Evolutionary conservation across 805 yeast genomes (phyloP).

Genomic region (Saccharomycopsis selenospora): DNA sequence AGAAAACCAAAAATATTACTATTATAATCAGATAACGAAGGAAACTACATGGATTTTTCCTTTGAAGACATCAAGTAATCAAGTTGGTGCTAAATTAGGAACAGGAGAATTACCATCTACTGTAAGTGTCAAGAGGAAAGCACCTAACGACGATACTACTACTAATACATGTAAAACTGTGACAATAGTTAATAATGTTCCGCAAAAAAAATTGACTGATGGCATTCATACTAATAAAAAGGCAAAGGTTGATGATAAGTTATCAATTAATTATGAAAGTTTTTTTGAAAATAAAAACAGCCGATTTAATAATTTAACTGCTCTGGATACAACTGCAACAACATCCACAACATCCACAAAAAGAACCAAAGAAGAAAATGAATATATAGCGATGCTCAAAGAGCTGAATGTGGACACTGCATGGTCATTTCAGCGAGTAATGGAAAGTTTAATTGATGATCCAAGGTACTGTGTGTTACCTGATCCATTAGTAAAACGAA

Average conservation of each 20-base stretch:
- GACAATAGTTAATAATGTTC: neutral
- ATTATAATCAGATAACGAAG: constrained; percentile 55
- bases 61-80: too few relatives aligned
- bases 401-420: constrained; percentile 56
- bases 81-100: too few relatives aligned
- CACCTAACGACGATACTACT: neutral
- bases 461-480: constrained; percentile 61
- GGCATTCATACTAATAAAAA: too few relatives aligned
- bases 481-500: constrained; percentile 54
- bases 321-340: neutral
- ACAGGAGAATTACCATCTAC: constrained; percentile 18
- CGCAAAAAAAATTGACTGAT: too few relatives aligned
- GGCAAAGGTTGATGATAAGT: neutral
- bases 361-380: neutral
- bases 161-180: neutral
- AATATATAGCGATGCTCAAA: constrained; percentile 17
- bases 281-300: neutral
- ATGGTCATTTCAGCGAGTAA: constrained; percentile 67
- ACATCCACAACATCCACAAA: neutral
- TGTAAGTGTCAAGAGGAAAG: neutral
- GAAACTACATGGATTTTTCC: constrained; percentile 84
- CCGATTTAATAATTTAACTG: neutral
- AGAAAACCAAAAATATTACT: constrained; percentile 57
- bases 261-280: neutral
- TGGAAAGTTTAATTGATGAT: constrained; percentile 49